Base-by-base conservation (phyloP, 1,284 basidiomycete genomes). In the Pulveroboletus sp. region DNA sequence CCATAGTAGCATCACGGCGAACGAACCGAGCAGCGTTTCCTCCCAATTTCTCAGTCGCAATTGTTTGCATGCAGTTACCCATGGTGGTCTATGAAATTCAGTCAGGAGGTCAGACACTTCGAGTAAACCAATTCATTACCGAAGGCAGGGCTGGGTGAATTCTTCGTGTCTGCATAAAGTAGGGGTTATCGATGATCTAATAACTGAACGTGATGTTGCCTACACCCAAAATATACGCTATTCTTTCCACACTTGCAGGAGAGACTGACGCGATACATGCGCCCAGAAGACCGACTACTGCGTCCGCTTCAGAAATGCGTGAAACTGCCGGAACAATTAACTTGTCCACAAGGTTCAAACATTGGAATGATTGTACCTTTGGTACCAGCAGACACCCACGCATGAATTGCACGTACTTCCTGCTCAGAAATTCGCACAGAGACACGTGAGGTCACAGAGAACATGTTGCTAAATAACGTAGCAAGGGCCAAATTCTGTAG, bases 1-100 rank as follows among this genome's bases (percentile, higher is more conserved):
- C 36, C 18, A 18, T 8, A 29, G 14, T 12, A 20, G 6, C 20
- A 52, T 15, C 26, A 5, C 10, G 10, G 36, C 15, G 17, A n/a
- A 54, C 53, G 22, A 52, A 54, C 53, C 53, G 52, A 9, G 33
- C 33, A 24, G 15, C 26, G 7, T 54, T 52, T 29, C 33, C 53
- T 52, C 9, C 26, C 18, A 54, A 18, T 3, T 24, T 29, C 14
- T 28, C 52, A 9, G 52, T 54, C 10, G 53, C 33, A 17, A 54
- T 43, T 24, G 49, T 54, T 52, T 54, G 53, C 53, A 54, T 52
- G 28, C 53, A 54, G 33, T 54, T 54, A 9, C 53, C 53, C 53
- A 54, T 54, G 12, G 53, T 54, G 4, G 40, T 54, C 53, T 54
- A 24, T 17, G 20, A 14, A 31, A n/a, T 8, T n/a, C 8, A 4